A percentile compares a stretch with the other conserved stretches of the same genome.
Conservation (phyloP, 768 basidiomycete genomes). For the Psilocybe subaeruginosa region DNA sequence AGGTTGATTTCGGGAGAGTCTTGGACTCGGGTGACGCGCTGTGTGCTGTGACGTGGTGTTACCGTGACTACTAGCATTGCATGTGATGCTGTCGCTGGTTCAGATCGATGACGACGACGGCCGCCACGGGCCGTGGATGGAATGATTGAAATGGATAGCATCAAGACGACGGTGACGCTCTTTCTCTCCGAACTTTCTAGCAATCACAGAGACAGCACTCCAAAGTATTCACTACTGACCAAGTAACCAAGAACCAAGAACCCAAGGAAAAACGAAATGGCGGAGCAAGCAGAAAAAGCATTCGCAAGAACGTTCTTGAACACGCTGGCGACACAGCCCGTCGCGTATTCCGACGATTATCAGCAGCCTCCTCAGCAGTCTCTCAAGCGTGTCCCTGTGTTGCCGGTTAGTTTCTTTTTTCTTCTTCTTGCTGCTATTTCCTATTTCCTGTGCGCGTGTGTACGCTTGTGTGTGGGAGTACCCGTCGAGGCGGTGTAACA, state of each 20-base stretch:
- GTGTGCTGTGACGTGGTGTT: conserved; percentile 1
- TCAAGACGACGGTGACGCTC: not conserved
- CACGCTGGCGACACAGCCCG: conserved; percentile 66
- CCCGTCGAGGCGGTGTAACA: no score
- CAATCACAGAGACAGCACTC: not conserved
- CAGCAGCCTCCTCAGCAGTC: conserved; percentile 69
- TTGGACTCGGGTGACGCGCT: not conserved
- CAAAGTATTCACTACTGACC: not conserved
- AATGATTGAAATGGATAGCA: not conserved
- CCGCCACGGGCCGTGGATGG: not conserved
- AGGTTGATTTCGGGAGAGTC: conserved; percentile 13
- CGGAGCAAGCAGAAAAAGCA: conserved; percentile 60
- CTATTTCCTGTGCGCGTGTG: not conserved
- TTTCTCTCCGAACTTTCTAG: not conserved
- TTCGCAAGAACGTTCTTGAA: conserved; percentile 71
- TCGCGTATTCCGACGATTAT: conserved; percentile 74
- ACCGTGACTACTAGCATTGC: conserved; percentile 1
- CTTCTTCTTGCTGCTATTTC: conserved; percentile 1
- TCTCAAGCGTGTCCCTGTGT: conserved; percentile 69
- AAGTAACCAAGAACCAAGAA: not conserved
- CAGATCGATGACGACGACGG: not conserved
- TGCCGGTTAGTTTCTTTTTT: conserved; percentile 53
- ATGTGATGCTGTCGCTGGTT: not conserved
- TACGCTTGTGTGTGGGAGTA: not conserved
- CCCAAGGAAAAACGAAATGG: conserved; percentile 8